phyloP scores from a whole-genome alignment of 2,329 filamentous ascomycete genomes.

The Albophoma yamanashiensis region DNA sequence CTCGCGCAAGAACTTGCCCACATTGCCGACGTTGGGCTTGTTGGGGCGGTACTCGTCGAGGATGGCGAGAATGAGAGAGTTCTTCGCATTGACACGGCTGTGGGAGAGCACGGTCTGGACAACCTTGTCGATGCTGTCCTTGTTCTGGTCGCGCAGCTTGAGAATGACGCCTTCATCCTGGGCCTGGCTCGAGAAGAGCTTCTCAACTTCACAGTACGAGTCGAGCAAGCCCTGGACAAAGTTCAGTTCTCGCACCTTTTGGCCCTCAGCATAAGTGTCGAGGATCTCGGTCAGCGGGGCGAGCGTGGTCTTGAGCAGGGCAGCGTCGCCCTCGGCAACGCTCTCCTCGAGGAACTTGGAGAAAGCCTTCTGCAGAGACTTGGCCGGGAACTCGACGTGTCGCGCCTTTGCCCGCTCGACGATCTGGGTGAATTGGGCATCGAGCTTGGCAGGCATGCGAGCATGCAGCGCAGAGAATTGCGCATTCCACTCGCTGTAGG shows the following conservation, averaged over 20 bases:
- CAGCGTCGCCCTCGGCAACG: constrained; percentile 60
- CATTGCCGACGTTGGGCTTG: constrained; percentile 78
- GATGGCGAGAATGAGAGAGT: constrained; percentile 82
- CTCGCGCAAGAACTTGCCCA: constrained; percentile 77
- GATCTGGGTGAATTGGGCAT: constrained; percentile 69
- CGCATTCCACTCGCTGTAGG: constrained; percentile 92
- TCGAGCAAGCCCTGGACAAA: constrained; percentile 73
- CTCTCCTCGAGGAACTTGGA: constrained; percentile 84
- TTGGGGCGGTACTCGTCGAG: constrained; percentile 92
- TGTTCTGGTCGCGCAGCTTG: constrained; percentile 90
- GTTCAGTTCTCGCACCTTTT: constrained; percentile 81
- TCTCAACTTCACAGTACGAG: constrained; percentile 74
- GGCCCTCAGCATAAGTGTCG: constrained; percentile 70
- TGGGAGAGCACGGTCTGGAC: constrained; percentile 88
- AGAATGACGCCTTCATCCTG: constrained; percentile 93
- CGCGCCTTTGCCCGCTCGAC: constrained; percentile 74
- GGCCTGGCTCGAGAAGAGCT: constrained; percentile 74
- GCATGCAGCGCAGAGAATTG: constrained; percentile 95
- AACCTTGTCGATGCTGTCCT: constrained; percentile 77
- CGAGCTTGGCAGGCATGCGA: constrained; percentile 91
- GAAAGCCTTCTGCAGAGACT: constrained; percentile 74
- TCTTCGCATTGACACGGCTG: constrained; percentile 86
- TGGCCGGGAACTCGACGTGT: constrained; percentile 82
- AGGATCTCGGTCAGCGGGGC: constrained; percentile 70
- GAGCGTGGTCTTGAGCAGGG: constrained; percentile 61